Conservation (phyloP, 192 early-diverging fungal genomes). For the Bifiguratus adelaidae region DNA sequence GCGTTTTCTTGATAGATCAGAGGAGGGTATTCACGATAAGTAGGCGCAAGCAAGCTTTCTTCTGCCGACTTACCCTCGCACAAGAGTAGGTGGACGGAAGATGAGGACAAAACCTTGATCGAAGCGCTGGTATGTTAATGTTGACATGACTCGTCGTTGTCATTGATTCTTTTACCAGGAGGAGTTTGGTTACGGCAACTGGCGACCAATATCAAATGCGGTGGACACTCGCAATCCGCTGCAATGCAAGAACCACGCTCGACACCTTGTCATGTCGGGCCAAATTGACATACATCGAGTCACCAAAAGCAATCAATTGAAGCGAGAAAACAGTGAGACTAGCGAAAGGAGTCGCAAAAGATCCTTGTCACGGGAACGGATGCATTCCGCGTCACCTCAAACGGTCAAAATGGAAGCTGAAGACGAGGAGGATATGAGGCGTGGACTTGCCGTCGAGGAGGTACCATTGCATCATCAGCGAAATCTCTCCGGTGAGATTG, state of each 20-base stretch:
- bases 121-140: constrained; percentile 36
- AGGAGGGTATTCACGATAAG: constrained; percentile 9
- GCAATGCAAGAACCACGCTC: constrained; percentile 53
- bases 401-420: neutral
- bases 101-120: constrained; percentile 41
- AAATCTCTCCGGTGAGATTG: too few relatives aligned
- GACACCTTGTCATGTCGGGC: constrained; percentile 36
- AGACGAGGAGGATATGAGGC: constrained; percentile 8
- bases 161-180: constrained; percentile 10
- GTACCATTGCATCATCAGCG: constrained; percentile 16
- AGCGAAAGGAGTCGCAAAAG: too few relatives aligned
- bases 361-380: too few relatives aligned
- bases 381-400: neutral
- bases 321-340: too few relatives aligned
- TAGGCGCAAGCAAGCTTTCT: constrained; percentile 19
- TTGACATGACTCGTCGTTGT: neutral
- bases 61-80: constrained; percentile 35
- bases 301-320: too few relatives aligned
- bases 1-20: constrained; percentile 10
- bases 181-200: constrained; percentile 41
- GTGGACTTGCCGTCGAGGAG: constrained; percentile 11
- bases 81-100: constrained; percentile 42
- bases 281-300: constrained; percentile 15
- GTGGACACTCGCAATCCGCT: constrained; percentile 41
- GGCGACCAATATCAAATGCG: constrained; percentile 36